Evolutionary conservation across 371 early-diverging fungal genomes (phyloP), one percentile per base, ranked within the genome.

Genomic region (Circinella minor): DNA sequence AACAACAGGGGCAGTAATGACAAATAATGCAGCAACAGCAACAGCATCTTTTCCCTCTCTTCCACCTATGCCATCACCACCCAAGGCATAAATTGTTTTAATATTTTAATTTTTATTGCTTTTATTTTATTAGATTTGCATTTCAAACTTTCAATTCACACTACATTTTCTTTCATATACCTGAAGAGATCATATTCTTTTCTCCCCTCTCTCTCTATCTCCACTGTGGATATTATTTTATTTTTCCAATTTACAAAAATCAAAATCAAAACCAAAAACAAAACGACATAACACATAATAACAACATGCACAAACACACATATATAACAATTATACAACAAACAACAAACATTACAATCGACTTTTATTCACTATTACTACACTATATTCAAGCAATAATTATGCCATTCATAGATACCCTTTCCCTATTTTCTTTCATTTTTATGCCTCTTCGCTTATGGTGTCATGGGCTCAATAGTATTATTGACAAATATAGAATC

Each of bases 371-470:
- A 43, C 43, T 9, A 43, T 11, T 43, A 9, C 6, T 43, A 9
- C 43, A 9, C 6, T 43, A 9, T 9, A 13, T 34, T 34, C 57
- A 57, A 34, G 57, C 57, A 18, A 57, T 57, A 18, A 57, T 57
- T 57, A 57, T 57, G 57, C 57, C 57, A 57, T 57, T 34, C 57
- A 7, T 57, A 57, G 57, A 57, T 57, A 57, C 57, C 63, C 47
- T 15, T 38, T 38, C 61, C 43, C 63, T 63, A 13, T 14, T 51
- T 51, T 51, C 0, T n/a, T 51, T 51, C 15, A 13, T 5, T 51
- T 51, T 51, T 63, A 63, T 63, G 47, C 46, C 63, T 27, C 63
- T 57, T 57, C 57, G 57, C 57, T 57, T 57, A 57, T 57, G 57
- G 57, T 57, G 57, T 57, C 57, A 57, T 57, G 57, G 57, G 57